Evolutionary conservation across 306 rosid species (phyloP), one percentile per base, ranked within the genome.

Genomic region (Sicyos baderoa): DNA sequence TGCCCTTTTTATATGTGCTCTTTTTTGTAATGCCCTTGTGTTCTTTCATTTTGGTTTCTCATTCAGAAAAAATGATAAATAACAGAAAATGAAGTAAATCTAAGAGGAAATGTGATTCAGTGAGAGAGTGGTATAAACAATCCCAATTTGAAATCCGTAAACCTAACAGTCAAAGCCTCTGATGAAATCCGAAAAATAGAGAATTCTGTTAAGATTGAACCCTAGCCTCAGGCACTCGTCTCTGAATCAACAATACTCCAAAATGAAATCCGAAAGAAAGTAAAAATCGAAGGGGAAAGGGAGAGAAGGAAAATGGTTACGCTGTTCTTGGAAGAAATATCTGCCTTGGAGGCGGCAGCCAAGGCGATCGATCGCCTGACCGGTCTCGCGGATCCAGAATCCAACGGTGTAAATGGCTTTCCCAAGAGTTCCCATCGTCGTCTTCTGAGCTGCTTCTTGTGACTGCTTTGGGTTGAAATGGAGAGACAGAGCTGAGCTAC

Each of bases 321-420:
- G 88, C 61, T 87, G 96, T 78, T 87, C 97, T 77, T 86, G 91
- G 83, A 92, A 92, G 85, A 73, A 82, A 78, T 92, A 84, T 69
- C 84, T 89, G n/a, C 97, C 95, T 63, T 92, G 97, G 72, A 92
- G 88, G 29, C 96, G 97, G 47, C 84, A 86, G 35, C 96, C 97
- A 17, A 92, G 88, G 76, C 96, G 97, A 81, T 92, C 97, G 27
- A 89, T 45, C 79, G 97, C 97, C 76, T 92, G 96, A 70, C 96
- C 97, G 7, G 95, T 86, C 79, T 92, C 97, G 55, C 97, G 96
- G 89, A 92, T 89, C 97, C 90, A 87, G 83, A 92, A 89, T 79
- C 97, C 96, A 23, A 92, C 89, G 78, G 92, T 72, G 93, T 92
- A 92, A 76, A 92, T 78, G 21, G 93, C 96, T 77, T 79, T 85